These are phyloP conservation scores for Phytophthora megakarya DNA, from an alignment of 352 stramenopile genomes.

Conservation along the genomic window DNA sequence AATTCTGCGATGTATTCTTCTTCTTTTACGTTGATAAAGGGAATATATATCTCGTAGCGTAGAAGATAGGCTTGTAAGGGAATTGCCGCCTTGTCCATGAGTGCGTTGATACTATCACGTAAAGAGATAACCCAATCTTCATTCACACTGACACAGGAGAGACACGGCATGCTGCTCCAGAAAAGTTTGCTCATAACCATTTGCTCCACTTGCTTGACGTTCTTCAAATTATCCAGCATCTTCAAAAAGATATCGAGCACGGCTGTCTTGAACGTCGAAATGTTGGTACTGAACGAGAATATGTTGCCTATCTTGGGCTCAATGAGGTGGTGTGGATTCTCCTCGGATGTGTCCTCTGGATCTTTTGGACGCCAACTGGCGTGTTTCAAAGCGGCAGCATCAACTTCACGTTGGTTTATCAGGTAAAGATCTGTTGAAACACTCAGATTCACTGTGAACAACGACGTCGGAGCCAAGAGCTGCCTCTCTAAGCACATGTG, in stretches of 20 bases:
- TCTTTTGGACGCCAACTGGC: slow-evolving; percentile 69
- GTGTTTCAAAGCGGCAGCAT: slow-evolving; percentile 51
- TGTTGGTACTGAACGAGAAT: slow-evolving; percentile 75
- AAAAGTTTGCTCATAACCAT: slow-evolving; percentile 95
- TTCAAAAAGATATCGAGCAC: slow-evolving; percentile 79
- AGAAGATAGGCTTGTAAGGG: slow-evolving; percentile 79
- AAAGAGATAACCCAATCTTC: slow-evolving; percentile 86
- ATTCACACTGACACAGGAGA: slow-evolving; percentile 79
- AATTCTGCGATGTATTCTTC: slow-evolving; percentile 82
- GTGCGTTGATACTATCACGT: slow-evolving; percentile 53
- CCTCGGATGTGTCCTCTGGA: slow-evolving; percentile 66
- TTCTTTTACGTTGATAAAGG: slow-evolving; percentile 92
- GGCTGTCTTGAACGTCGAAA: slow-evolving; percentile 57
- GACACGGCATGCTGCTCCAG: slow-evolving; percentile 92
- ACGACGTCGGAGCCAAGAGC: slow-evolving; percentile 52
- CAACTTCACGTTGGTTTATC: slow-evolving; percentile 82
- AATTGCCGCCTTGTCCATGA: slow-evolving; percentile 64
- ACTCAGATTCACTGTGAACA: slow-evolving; percentile 79
- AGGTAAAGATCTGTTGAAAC: slow-evolving; percentile 70
- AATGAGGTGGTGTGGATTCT: slow-evolving; percentile 54
- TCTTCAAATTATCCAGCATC: slow-evolving; percentile 81
- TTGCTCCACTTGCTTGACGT: slow-evolving; percentile 90
- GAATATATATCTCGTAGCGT: slow-evolving; percentile 84
- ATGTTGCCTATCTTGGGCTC: slow-evolving; percentile 52
- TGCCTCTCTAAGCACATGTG: slow-evolving; percentile 79